Evolutionary conservation across 2,329 filamentous ascomycete species (phyloP).

Genomic region (Pestalotiopsis sp.): DNA sequence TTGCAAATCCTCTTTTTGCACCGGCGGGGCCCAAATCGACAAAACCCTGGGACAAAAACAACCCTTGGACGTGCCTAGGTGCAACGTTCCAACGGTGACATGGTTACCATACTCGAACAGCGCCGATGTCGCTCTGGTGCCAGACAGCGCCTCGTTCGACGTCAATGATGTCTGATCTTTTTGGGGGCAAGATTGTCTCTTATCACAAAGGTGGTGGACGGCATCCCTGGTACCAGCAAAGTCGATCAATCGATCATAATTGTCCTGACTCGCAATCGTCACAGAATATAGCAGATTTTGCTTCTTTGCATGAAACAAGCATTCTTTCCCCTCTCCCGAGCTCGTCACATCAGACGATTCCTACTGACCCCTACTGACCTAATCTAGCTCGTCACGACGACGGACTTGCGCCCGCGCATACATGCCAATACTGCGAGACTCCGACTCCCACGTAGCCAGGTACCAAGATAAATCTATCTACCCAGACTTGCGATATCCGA

Average conservation of each 20-base stretch:
- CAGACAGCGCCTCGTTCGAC: background rate
- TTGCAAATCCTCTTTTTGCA: background rate
- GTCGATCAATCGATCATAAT: background rate
- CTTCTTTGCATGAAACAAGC: background rate
- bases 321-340: background rate
- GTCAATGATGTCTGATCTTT: background rate
- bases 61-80: background rate
- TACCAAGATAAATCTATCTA: too few species aligned
- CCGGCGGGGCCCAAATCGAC: background rate
- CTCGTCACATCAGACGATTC: background rate
- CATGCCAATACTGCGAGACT: background rate
- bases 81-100: conserved; percentile 6
- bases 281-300: background rate
- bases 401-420: background rate
- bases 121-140: background rate
- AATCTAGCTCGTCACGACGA: background rate
- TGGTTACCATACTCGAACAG: background rate
- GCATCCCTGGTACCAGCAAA: background rate
- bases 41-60: background rate
- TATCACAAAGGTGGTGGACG: background rate
- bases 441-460: background rate
- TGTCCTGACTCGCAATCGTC: background rate
- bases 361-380: too few species aligned
- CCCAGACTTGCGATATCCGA: too few species aligned
- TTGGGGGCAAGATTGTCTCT: background rate